Conservation (phyloP, 768 basidiomycete genomes). For the Clavaria fumosa region DNA sequence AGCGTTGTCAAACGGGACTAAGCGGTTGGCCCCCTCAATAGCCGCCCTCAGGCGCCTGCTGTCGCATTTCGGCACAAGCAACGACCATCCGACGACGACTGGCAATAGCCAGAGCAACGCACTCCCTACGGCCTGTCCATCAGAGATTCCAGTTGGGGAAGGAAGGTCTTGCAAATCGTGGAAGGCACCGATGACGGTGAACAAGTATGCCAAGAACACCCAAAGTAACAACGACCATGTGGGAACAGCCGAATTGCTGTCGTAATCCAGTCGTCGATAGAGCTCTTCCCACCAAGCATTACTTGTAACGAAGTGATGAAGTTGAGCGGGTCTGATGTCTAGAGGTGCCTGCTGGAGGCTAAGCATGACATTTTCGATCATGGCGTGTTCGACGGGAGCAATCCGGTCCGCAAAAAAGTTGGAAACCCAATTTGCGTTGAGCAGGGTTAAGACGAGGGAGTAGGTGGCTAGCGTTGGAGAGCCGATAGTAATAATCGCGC, state of each 20-base stretch:
- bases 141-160: slow-evolving; percentile 15
- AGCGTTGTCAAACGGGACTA: background rate
- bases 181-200: slow-evolving; percentile 21
- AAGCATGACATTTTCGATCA: slow-evolving; percentile 18
- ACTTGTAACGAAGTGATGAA: slow-evolving; percentile 23
- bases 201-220: slow-evolving; percentile 26
- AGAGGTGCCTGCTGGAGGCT: slow-evolving; percentile 28
- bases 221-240: slow-evolving; percentile 24
- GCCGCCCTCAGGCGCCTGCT: slow-evolving; percentile 17
- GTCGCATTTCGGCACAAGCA: slow-evolving; percentile 28
- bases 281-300: slow-evolving; percentile 24
- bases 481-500: slow-evolving; percentile 24
- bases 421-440: slow-evolving; percentile 19
- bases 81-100: slow-evolving; percentile 28
- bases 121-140: slow-evolving; percentile 26
- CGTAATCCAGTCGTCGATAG: slow-evolving; percentile 19
- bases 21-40: slow-evolving; percentile 17
- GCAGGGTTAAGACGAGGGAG: slow-evolving; percentile 19
- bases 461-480: slow-evolving; percentile 28
- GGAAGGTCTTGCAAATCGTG: slow-evolving; percentile 9
- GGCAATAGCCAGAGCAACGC: slow-evolving; percentile 32
- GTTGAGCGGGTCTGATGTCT: slow-evolving; percentile 14
- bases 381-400: slow-evolving; percentile 15
- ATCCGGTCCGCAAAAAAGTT: slow-evolving; percentile 12
- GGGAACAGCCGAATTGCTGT: slow-evolving; percentile 26